Base-by-base conservation (phyloP, 495 filamentous ascomycete species). In the Penicillium parvum region DNA sequence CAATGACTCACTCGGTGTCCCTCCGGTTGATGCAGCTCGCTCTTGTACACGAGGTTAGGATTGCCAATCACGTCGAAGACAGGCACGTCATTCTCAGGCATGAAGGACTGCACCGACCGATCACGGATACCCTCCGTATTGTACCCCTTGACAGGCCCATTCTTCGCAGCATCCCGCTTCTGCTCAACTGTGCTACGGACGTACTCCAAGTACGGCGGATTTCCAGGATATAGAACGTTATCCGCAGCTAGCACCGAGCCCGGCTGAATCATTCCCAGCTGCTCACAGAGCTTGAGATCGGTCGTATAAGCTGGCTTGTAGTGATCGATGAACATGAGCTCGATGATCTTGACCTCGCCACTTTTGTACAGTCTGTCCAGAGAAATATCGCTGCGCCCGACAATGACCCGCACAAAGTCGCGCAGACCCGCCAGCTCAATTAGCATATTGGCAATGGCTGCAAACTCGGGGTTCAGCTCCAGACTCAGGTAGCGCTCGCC, bases 251-350 rank as follows among this genome's bases (percentile, higher is more conserved):
- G 49, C 7, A 89, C 73, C 1, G 79, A 78, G 9, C 80, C 83
- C 0, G 65, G 63, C 1, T 64, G 67, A 26, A 91, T 68, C 38
- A 88, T 55, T 1, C 75, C 76, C 7, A 86, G 63, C 19, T 80
- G 73, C 66, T 90, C 86, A 45, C 78, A 83, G 1, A 85, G 66
- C 67, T 86, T 88, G 48, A 90, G 56, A 49, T 91, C 86, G 3
- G 76, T 65, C 1, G 70, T 77, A 45, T 89, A 89, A 0, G 77
- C 73, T 0, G 81, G 81, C 53, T 90, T 88, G 55, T 80, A 80
- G 50, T 90, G 86, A 40, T 89, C 86, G 21, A 90, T 64, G 53
- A 89, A 88, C 46, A 86, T 59, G 7, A 90, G 62, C 38, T 85
- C 85, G 27, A 89, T 74, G 26, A 72, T 63, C 23, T 62, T 64